A percentile compares a stretch with the other conserved stretches of the same genome.
phyloP scores from a whole-genome alignment of 2,329 filamentous ascomycete genomes.

The Pyrenophora teres region DNA sequence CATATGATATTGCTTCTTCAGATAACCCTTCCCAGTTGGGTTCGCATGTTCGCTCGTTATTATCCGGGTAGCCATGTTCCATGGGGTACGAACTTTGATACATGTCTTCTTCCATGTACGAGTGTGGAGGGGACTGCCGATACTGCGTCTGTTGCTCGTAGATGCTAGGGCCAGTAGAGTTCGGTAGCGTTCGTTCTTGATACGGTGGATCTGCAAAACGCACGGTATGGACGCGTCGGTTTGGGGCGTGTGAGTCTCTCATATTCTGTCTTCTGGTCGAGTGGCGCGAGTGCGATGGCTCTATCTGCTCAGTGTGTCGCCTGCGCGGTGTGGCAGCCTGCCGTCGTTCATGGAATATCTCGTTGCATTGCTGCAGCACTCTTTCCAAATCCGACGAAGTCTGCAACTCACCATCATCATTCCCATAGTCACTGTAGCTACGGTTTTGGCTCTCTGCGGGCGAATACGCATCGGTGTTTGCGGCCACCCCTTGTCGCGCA shows the following conservation, averaged over 20 bases:
- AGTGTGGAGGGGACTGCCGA: conserved; percentile 6
- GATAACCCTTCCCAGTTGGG: conserved; percentile 1
- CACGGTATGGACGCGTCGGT: conserved; percentile 19
- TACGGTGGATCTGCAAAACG: conserved; percentile 15
- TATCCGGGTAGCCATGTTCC: conserved; percentile 2
- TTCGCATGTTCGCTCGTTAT: background rate
- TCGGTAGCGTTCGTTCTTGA: conserved; percentile 11
- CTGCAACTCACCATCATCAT: conserved; percentile 3
- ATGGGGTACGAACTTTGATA: background rate
- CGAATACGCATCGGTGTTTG: background rate
- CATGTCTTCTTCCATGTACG: background rate
- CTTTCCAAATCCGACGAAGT: conserved; percentile 31
- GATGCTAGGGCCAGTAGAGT: conserved; percentile 24
- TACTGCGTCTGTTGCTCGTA: conserved; percentile 36
- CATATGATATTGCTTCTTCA: background rate
- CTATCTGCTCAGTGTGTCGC: background rate
- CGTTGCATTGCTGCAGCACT: conserved; percentile 34
- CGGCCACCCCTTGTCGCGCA: background rate
- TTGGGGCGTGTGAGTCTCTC: background rate
- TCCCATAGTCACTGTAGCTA: background rate
- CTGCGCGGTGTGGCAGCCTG: conserved; percentile 2
- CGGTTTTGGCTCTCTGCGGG: background rate
- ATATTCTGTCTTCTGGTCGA: background rate
- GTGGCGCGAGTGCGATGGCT: background rate
- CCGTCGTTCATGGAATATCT: conserved; percentile 19